Conservation (phyloP, 768 basidiomycete genomes). For the Clitopilus hobsonii region DNA sequence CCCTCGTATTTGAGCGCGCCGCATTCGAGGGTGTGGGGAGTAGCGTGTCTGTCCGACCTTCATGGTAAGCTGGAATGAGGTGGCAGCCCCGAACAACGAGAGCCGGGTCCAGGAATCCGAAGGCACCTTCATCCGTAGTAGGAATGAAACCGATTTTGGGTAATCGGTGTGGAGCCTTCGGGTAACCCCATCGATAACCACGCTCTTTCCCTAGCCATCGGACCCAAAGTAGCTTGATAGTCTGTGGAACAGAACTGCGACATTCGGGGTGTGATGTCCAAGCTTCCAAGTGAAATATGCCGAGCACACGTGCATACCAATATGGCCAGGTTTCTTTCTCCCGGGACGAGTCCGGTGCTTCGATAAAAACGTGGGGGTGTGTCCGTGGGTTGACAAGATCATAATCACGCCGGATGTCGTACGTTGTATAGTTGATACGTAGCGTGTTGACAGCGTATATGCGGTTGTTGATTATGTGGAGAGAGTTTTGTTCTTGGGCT, state of each 20-base stretch:
- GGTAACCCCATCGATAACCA: neutral
- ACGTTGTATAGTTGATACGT: slow-evolving; percentile 38
- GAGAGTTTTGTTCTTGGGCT: slow-evolving; percentile 12
- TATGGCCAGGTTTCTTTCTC: no score
- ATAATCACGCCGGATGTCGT: slow-evolving; percentile 34
- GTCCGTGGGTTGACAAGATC: slow-evolving; percentile 34
- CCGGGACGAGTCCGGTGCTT: slow-evolving; percentile 15
- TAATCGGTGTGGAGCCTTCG: neutral
- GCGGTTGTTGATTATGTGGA: slow-evolving; percentile 14
- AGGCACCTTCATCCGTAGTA: slow-evolving; percentile 4
- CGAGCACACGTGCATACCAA: slow-evolving; percentile 30
- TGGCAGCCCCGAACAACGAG: slow-evolving; percentile 21
- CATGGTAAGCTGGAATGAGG: slow-evolving; percentile 23
- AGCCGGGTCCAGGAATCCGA: slow-evolving; percentile 10
- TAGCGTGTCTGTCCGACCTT: slow-evolving; percentile 8
- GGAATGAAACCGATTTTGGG: neutral
- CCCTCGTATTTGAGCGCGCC: slow-evolving; percentile 3
- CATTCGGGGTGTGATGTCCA: neutral
- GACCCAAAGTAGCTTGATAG: slow-evolving; percentile 32
- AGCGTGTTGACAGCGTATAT: slow-evolving; percentile 23
- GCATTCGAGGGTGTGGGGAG: slow-evolving; percentile 7
- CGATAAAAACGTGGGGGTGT: slow-evolving; percentile 30
- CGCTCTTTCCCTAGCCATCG: slow-evolving; percentile 29
- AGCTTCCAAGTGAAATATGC: slow-evolving; percentile 22
- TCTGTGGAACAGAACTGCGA: neutral